Percentiles rank a stretch among this genome's conserved stretches.
Evolutionary conservation across 2,329 filamentous ascomycete species (phyloP).

Genomic region (Periglandula ipomoeae): DNA sequence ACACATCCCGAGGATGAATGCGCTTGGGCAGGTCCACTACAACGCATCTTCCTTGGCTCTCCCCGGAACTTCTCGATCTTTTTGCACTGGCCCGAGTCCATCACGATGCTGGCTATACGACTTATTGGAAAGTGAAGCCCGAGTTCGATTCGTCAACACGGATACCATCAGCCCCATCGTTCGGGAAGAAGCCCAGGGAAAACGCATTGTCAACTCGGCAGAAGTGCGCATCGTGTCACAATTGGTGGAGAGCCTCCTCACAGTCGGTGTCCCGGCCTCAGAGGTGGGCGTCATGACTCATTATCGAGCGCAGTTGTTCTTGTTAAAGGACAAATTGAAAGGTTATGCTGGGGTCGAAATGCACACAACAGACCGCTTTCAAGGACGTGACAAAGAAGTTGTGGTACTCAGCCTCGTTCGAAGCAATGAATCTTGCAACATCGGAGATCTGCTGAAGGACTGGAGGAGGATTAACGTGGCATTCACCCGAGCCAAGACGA

Average conservation of each 20-base stretch:
- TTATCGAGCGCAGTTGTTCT: conserved; percentile 83
- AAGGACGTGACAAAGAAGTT: conserved; percentile 91
- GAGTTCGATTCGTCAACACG: conserved; percentile 84
- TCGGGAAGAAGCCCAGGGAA: conserved; percentile 67
- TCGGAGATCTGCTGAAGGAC: conserved; percentile 88
- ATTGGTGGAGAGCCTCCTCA: conserved; percentile 70
- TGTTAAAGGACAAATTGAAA: conserved; percentile 66
- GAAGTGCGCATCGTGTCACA: conserved; percentile 73
- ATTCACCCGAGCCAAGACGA: conserved; percentile 85
- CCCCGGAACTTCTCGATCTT: conserved; percentile 31
- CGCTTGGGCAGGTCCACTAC: conserved; percentile 51
- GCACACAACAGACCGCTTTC: conserved; percentile 94
- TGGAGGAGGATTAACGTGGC: conserved; percentile 94
- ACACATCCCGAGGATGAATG: conserved; percentile 54
- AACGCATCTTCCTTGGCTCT: conserved; percentile 36
- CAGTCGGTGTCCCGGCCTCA: conserved; percentile 60
- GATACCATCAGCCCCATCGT: conserved; percentile 58
- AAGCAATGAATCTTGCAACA: conserved; percentile 69
- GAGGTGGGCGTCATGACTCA: conserved; percentile 95
- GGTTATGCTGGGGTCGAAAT: conserved; percentile 64
- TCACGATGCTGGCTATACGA: conserved; percentile 66
- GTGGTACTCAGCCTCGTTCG: conserved; percentile 81
- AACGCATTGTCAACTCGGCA: conserved; percentile 79
- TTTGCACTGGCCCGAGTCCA: conserved; percentile 45
- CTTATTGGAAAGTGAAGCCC: conserved; percentile 58